A percentile compares a stretch with the other conserved stretches of the same genome.
phyloP scores from a whole-genome alignment of 2,329 filamentous ascomycete species.

The Amauroascus niger region DNA sequence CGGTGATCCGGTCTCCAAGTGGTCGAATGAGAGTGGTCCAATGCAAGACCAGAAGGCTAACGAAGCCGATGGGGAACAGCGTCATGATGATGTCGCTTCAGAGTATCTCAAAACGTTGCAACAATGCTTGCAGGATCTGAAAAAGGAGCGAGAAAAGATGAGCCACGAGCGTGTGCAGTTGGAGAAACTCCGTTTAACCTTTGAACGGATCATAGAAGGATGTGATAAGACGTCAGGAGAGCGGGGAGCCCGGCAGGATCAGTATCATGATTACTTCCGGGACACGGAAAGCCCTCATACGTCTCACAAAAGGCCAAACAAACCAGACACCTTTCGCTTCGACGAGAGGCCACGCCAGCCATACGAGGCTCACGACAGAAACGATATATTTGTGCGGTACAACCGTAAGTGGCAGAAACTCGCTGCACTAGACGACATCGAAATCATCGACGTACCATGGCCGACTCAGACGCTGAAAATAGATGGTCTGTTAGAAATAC shows the following conservation, averaged over 20 bases:
- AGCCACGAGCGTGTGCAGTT: slow-evolving; percentile 11
- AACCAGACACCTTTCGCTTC: neutral
- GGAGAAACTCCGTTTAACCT: slow-evolving; percentile 2
- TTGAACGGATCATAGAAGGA: slow-evolving; percentile 4
- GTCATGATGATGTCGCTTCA: neutral
- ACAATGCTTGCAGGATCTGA: slow-evolving; percentile 10
- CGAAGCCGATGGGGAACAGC: neutral
- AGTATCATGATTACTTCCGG: neutral
- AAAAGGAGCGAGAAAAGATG: slow-evolving; percentile 8
- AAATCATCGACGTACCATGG: slow-evolving; percentile 5
- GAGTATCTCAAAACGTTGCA: slow-evolving; percentile 4
- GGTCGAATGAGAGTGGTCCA: neutral
- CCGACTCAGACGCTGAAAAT: slow-evolving; percentile 8
- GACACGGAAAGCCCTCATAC: neutral
- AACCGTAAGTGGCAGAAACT: neutral
- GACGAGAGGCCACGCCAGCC: neutral
- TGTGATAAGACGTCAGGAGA: neutral
- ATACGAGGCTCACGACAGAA: neutral
- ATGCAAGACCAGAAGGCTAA: neutral
- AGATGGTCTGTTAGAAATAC: slow-evolving; percentile 3
- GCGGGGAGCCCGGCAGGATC: neutral
- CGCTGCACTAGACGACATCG: neutral
- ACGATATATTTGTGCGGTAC: neutral
- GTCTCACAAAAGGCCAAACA: neutral
- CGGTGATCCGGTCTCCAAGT: neutral